These are phyloP conservation scores for Trypanosoma boissoni DNA, from an alignment of 208 protist species.

Conservation along the genomic window DNA sequence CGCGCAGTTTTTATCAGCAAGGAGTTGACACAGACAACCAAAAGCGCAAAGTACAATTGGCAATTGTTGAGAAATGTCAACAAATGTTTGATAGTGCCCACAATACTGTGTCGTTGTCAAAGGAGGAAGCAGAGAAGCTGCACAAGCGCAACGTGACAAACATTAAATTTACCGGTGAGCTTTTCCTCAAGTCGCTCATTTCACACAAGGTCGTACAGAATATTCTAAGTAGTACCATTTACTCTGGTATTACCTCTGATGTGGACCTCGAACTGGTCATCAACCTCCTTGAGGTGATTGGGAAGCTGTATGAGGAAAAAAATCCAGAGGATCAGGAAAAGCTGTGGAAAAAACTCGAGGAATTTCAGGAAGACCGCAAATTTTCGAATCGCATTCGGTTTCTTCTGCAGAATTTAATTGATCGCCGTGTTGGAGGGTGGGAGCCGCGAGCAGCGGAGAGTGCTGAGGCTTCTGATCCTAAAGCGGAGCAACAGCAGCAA, in stretches of 20 bases:
- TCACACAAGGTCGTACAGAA: slow-evolving; percentile 58
- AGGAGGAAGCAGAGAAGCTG: slow-evolving; percentile 61
- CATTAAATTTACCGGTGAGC: slow-evolving; percentile 89
- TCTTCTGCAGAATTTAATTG: slow-evolving; percentile 81
- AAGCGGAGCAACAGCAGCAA: slow-evolving; percentile 21
- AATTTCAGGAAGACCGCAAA: slow-evolving; percentile 36
- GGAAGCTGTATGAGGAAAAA: slow-evolving; percentile 74
- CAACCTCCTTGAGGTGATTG: slow-evolving; percentile 79
- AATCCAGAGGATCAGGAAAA: slow-evolving; percentile 3
- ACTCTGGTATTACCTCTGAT: too few relatives aligned
- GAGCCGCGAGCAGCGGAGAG: slow-evolving; percentile 44
- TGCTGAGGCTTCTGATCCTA: slow-evolving; percentile 27
- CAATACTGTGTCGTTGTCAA: slow-evolving; percentile 9
- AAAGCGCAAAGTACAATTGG: slow-evolving; percentile 19
- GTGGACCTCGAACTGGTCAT: slow-evolving; percentile 80
- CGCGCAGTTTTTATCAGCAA: slow-evolving; percentile 42
- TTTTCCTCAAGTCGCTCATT: slow-evolving; percentile 75
- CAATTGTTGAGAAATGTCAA: slow-evolving; percentile 29
- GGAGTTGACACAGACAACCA: not conserved
- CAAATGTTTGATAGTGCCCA: slow-evolving; percentile 17
- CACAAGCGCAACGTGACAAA: slow-evolving; percentile 87
- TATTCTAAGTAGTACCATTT: slow-evolving; percentile 44
- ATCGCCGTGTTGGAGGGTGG: slow-evolving; percentile 64
- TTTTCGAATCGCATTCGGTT: slow-evolving; percentile 82
- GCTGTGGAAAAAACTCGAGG: slow-evolving; percentile 56